A percentile compares a stretch with the other conserved stretches of the same genome.
Conservation (phyloP, 208 protist species). For the Vickermania ingenoplastis region DNA sequence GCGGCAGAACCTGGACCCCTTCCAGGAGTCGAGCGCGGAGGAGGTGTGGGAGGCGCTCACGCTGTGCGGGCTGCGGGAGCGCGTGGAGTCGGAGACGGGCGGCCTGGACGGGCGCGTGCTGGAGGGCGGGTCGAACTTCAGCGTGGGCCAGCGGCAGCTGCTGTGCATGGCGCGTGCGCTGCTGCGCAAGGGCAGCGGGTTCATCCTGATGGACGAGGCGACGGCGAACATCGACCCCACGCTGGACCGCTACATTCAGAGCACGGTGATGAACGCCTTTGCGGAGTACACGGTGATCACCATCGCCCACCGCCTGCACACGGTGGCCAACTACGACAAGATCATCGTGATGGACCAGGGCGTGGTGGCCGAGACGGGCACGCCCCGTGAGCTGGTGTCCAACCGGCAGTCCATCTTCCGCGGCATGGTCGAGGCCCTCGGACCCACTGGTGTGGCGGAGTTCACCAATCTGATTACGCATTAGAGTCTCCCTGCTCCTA, state of each 20-base stretch:
- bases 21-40: constrained; percentile 14
- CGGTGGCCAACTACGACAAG: constrained; percentile 47
- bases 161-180: constrained; percentile 64
- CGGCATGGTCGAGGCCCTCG: constrained; percentile 13
- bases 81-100: constrained; percentile 9
- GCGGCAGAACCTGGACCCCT: constrained; percentile 68
- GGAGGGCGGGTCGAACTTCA: constrained; percentile 60
- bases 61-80: constrained; percentile 31
- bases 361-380: constrained; percentile 17
- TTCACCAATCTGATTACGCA: no score
- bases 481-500: no score
- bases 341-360: constrained; percentile 49
- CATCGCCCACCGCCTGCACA: constrained; percentile 74
- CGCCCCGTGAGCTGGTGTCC: constrained; percentile 16
- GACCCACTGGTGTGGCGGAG: no score
- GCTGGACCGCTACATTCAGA: constrained; percentile 51
- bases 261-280: constrained; percentile 43
- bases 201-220: constrained; percentile 83
- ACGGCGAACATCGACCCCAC: constrained; percentile 66
- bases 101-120: constrained; percentile 14
- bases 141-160: constrained; percentile 67
- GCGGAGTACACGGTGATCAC: constrained; percentile 65
- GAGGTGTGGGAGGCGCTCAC: constrained; percentile 40
- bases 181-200: constrained; percentile 36
- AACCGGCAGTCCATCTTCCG: constrained; percentile 14